Conservation (phyloP, 2,329 filamentous ascomycete species). For the Penicillium sp. region DNA sequence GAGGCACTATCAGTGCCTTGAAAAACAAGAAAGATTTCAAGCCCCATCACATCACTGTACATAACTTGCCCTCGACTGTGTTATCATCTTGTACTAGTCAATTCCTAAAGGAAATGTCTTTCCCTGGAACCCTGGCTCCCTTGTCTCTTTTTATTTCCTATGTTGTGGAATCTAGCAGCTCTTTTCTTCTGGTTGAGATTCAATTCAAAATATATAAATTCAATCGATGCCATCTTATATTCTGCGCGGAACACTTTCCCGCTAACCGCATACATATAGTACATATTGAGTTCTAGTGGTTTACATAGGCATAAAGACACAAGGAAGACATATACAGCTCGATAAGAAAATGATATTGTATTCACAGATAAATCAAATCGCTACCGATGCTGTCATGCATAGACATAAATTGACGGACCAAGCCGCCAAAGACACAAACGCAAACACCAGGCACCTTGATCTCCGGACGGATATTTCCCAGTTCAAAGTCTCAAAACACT, state of each 20-base stretch:
- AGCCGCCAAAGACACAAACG: slow-evolving; percentile 25
- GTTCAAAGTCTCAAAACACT: slow-evolving; percentile 26
- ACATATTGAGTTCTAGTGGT: background rate
- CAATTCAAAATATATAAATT: slow-evolving; percentile 10
- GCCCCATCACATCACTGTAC: slow-evolving; percentile 29
- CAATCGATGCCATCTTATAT: background rate
- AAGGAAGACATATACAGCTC: slow-evolving; percentile 5
- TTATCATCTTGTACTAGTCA: slow-evolving; percentile 35
- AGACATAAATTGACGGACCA: slow-evolving; percentile 25
- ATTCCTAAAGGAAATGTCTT: slow-evolving; percentile 23
- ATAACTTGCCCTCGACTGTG: slow-evolving; percentile 30
- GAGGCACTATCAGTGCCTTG: slow-evolving; percentile 10
- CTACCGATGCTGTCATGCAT: slow-evolving; percentile 28
- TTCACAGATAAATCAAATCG: slow-evolving; percentile 29
- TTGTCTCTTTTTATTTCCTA: slow-evolving; percentile 29
- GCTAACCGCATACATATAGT: background rate
- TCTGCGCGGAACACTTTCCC: background rate
- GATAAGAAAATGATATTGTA: slow-evolving; percentile 23
- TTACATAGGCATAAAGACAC: background rate
- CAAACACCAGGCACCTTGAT: slow-evolving; percentile 28
- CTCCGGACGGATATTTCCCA: slow-evolving; percentile 30
- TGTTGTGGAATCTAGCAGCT: slow-evolving; percentile 29
- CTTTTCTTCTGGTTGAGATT: slow-evolving; percentile 18
- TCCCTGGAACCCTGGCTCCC: slow-evolving; percentile 17
- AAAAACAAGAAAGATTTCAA: slow-evolving; percentile 20